phyloP scores from a whole-genome alignment of 2,329 filamentous ascomycete genomes.

The Fusarium pseudoanthophilum region DNA sequence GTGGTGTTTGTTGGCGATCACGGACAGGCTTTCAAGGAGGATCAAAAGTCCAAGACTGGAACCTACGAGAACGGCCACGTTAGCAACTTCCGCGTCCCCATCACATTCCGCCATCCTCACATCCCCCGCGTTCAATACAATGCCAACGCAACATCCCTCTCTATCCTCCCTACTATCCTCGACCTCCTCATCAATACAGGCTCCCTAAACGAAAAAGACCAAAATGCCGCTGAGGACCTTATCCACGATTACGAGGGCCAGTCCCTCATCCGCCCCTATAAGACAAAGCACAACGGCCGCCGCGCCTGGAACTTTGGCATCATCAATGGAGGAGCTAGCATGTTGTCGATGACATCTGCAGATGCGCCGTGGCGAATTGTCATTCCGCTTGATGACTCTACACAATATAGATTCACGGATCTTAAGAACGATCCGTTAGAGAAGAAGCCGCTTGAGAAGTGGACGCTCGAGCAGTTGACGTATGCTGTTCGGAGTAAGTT shows the following conservation, averaged over 20 bases:
- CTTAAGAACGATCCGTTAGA: constrained; percentile 46
- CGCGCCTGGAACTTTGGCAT: constrained; percentile 51
- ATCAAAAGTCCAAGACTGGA: constrained; percentile 42
- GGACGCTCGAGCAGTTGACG: constrained; percentile 39
- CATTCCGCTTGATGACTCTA: constrained; percentile 47
- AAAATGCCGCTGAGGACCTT: constrained; percentile 43
- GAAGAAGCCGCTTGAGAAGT: constrained; percentile 42
- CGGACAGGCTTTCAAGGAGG: constrained; percentile 50
- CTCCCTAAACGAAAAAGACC: constrained; percentile 46
- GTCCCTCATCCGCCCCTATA: constrained; percentile 47
- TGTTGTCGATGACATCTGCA: constrained; percentile 48
- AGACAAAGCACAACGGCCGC: constrained; percentile 39
- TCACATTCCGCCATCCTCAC: constrained; percentile 49
- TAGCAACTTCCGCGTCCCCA: constrained; percentile 49
- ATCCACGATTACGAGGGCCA: constrained; percentile 50
- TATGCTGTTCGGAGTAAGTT: constrained; percentile 35
- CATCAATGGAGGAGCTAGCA: constrained; percentile 49
- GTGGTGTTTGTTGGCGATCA: constrained; percentile 51
- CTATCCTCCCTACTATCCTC: constrained; percentile 51
- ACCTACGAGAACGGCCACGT: constrained; percentile 50
- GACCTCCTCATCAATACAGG: constrained; percentile 50
- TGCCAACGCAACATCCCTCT: constrained; percentile 47
- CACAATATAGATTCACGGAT: constrained; percentile 50
- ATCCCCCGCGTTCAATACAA: constrained; percentile 48
- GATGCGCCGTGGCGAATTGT: constrained; percentile 48